These are phyloP conservation scores for Corchorus capsularis DNA, from an alignment of 345 rosid species.

Conservation along the genomic window DNA sequence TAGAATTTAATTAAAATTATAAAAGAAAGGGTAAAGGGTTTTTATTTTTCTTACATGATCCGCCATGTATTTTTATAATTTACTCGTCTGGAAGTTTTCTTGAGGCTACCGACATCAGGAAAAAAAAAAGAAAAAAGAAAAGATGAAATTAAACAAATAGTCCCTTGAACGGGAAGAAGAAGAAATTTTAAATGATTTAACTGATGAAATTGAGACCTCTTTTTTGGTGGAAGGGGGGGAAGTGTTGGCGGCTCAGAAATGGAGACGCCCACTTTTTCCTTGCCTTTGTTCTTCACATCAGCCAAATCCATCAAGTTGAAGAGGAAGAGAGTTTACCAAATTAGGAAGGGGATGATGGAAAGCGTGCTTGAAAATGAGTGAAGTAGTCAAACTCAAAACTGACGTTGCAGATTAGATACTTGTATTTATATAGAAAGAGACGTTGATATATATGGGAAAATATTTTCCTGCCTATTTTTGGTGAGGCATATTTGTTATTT, in stretches of 20 bases:
- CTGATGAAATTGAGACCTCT: not conserved
- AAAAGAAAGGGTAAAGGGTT: not conserved
- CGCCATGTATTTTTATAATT: not conserved
- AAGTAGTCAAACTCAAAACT: too few species aligned
- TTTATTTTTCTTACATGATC: too few species aligned
- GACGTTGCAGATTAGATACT: too few species aligned
- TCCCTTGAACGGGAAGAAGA: not conserved
- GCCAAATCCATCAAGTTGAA: not conserved
- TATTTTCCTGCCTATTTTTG: too few species aligned
- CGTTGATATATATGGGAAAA: too few species aligned
- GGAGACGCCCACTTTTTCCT: not conserved
- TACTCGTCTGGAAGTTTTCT: not conserved
- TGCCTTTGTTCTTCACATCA: not conserved
- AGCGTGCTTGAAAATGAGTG: too few species aligned
- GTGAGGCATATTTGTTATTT: too few species aligned
- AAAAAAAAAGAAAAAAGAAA: not conserved
- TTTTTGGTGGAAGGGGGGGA: not conserved
- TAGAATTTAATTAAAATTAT: not conserved
- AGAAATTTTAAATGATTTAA: too few species aligned
- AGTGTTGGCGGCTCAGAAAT: slow-evolving; percentile 1
- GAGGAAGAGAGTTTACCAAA: not conserved
- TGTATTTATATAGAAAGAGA: too few species aligned
- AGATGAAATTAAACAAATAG: not conserved
- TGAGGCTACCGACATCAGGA: not conserved
- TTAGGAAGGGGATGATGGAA: not conserved